Base-by-base conservation (phyloP, 805 yeast genomes). In the Maudiozyma saulgeensis region DNA sequence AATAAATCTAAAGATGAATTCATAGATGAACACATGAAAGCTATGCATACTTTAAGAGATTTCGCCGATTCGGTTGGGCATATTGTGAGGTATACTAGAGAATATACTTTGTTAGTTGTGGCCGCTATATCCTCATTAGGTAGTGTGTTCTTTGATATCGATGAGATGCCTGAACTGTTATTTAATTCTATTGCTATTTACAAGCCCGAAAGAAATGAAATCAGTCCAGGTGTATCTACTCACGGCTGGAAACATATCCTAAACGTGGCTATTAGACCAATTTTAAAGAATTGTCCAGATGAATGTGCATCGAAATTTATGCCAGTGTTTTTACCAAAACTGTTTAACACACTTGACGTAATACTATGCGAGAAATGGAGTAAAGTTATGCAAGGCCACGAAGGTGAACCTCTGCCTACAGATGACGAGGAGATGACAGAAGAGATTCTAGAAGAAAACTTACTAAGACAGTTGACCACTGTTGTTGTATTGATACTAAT, bases 1-100 rank as follows among this genome's bases (percentile, higher is more conserved):
- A 85, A 87, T 50, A 96, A 93, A 67, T 82, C 96, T 2, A 84
- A 87, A 59, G 98, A 93, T 63, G 89, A 93, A 34, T 95, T 93
- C 57, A 83, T 93, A 54, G 96, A 87, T 62, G 98, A 93, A 62
- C 89, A 82, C 59, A 95, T 87, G 50, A 88, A 85, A 62, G 98
- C 99, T 0, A 87, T 93, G 73, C 84, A 85, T 54, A 90, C 99
- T 0, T 70, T 93, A 50, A 77, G 98, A 56, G 99, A 93, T 68
- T 93, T 93, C 73, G 98, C 99, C 0, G 98, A 95, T 64, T 85
- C 96, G 13, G 95, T 93, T 13, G 99, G 99, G 16, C 97, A 93
- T 66, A 87, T 88, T 60, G 83, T 93, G 15, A 75, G 99, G 59
- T 93, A 95, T 62, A 93, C 99, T 0, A 78, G 99, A 56, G 99